Base-by-base conservation (phyloP, 208 protist genomes). In the Phytomonas francai region DNA sequence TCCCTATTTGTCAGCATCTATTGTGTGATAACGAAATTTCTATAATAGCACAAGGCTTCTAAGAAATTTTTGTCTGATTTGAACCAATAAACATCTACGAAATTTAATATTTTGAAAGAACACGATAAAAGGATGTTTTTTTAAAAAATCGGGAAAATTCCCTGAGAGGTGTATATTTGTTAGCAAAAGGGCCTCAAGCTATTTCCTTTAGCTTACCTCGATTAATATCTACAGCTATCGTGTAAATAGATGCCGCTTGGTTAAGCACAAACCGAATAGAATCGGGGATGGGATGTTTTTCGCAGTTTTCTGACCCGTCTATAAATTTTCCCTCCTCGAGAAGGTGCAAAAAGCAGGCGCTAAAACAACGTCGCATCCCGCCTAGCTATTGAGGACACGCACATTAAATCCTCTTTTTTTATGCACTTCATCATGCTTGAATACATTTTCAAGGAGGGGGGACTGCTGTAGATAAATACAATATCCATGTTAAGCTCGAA, bases 1-100 rank as follows among this genome's bases (percentile, higher is more conserved):
- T 73, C 69, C 3, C 59, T 63, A n/a, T 65, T 39, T 34, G 45
- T 68, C 14, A 68, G 27, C 70, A 73, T 73, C 27, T 8, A 19
- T 31, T 9, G 14, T 7, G 27, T 27, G 19, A n/a, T 54, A 25
- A 25, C 5, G 33, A 54, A 54, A 6, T 54, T 54, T 54, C 45
- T 54, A 54, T 54, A 54, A 54, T 54, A 54, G 0, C 16, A 25
- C 45, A 54, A 54, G 19, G 45, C 3, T 54, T 54, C 45, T 54
- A 54, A 25, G 11, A 25, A 25, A 19, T 54, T 54, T 0, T 54
- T 25, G 1, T 25, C 45, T 54, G 25, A 22, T 5, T 25, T 19
- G 25, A 54, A 54, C 45, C 0, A 19, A 54, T 49, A 54, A 54
- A 25, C 8, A 25, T 5, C 1, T 54, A 6, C 3, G 25, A 25